A percentile compares a stretch with the other conserved stretches of the same genome.
These are phyloP conservation scores for Vanrija humicola DNA, from an alignment of 1,284 basidiomycete species.

Conservation along the genomic window DNA sequence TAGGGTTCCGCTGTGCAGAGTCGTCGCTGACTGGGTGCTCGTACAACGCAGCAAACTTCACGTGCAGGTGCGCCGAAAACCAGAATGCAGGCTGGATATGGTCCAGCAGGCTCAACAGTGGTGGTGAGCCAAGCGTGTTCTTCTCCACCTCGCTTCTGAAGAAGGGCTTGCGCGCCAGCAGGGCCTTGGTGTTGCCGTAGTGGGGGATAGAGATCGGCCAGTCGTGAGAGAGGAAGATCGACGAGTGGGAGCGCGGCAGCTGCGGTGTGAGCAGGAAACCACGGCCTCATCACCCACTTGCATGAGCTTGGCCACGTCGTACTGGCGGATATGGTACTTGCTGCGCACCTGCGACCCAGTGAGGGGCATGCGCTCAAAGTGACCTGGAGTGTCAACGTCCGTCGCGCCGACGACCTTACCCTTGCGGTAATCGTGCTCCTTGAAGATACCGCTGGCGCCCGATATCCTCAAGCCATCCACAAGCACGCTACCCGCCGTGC, in stretches of 20 bases:
- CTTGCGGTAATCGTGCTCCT: slow-evolving; percentile 67
- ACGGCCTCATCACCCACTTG: slow-evolving; percentile 56
- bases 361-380: slow-evolving; percentile 57
- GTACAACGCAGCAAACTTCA: slow-evolving; percentile 67
- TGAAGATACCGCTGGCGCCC: slow-evolving; percentile 92
- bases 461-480: slow-evolving; percentile 82
- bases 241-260: slow-evolving; percentile 13
- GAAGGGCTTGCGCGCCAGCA: slow-evolving; percentile 77
- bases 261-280: slow-evolving; percentile 5
- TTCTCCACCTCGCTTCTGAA: slow-evolving; percentile 66
- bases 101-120: slow-evolving; percentile 71
- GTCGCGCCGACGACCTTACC: slow-evolving; percentile 54
- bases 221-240: slow-evolving; percentile 90
- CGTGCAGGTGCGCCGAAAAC: slow-evolving; percentile 94
- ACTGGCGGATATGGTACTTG: slow-evolving; percentile 88
- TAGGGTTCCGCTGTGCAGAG: slow-evolving; percentile 1
- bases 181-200: slow-evolving; percentile 64
- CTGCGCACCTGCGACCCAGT: slow-evolving; percentile 68
- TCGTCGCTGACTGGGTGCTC: slow-evolving; percentile 50
- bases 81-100: slow-evolving; percentile 81
- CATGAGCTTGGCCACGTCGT: slow-evolving; percentile 72
- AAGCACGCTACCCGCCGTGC: slow-evolving; percentile 81
- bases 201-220: slow-evolving; percentile 88
- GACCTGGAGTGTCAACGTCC: slow-evolving; percentile 40
- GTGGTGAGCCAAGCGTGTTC: slow-evolving; percentile 81